A percentile compares a stretch with the other conserved stretches of the same genome.
Conservation (phyloP, 495 filamentous ascomycete genomes). For the Bryoglossum gracile region DNA sequence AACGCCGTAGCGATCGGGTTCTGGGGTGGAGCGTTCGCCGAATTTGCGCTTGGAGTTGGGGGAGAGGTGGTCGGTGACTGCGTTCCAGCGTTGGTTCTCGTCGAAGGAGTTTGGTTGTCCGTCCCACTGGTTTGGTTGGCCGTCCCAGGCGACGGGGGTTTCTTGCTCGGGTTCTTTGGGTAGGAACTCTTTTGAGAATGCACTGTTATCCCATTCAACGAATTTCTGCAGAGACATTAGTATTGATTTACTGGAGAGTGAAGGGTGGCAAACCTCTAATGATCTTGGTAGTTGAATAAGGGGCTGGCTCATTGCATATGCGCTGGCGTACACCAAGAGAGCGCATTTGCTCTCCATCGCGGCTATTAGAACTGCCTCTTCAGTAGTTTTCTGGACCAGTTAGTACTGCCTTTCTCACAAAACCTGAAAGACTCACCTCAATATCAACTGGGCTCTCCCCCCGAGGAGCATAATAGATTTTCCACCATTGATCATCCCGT, state of each 20-base stretch:
- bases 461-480: constrained; percentile 23
- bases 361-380: constrained; percentile 29
- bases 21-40: background rate
- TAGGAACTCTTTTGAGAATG: constrained; percentile 20
- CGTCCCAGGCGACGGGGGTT: background rate
- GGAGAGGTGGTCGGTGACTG: background rate
- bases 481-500: constrained; percentile 33
- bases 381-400: constrained; percentile 28
- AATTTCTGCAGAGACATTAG: constrained; percentile 19
- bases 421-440: constrained; percentile 18
- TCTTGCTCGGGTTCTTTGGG: no score
- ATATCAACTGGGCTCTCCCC: constrained; percentile 17
- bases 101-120: background rate
- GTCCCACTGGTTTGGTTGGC: background rate
- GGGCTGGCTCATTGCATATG: constrained; percentile 27
- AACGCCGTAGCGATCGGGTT: background rate
- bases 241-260: background rate
- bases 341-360: constrained; percentile 27
- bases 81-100: no score
- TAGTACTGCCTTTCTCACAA: constrained; percentile 3
- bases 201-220: constrained; percentile 19
- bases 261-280: constrained; percentile 27
- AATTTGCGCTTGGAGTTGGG: constrained; percentile 23
- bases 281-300: constrained; percentile 24
- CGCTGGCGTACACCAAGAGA: constrained; percentile 32